Conservation (phyloP, 2,329 filamentous ascomycete genomes). For the Penicillium sp. region DNA sequence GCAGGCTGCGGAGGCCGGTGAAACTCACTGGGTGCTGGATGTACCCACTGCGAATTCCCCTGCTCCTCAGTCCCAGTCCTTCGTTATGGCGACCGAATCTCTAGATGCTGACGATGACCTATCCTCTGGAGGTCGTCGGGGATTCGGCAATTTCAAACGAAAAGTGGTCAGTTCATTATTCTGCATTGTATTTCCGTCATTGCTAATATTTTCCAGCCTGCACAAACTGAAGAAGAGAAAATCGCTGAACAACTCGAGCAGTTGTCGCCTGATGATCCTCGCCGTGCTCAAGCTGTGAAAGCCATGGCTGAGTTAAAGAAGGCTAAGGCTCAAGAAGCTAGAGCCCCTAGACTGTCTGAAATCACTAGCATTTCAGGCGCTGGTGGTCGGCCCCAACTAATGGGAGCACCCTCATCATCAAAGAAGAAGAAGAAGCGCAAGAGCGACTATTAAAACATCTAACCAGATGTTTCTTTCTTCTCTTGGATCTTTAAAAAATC, state of each 20-base stretch:
- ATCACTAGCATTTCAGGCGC: background rate
- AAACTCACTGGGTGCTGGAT: conserved; percentile 46
- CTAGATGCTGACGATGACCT: conserved; percentile 34
- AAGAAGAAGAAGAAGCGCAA: conserved; percentile 27
- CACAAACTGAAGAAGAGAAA: background rate
- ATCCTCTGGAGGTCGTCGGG: conserved; percentile 32
- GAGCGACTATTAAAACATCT: conserved; percentile 5
- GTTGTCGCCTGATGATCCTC: background rate
- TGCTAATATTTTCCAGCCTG: background rate
- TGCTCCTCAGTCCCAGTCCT: conserved; percentile 24
- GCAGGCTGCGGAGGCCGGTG: conserved; percentile 44
- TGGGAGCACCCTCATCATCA: background rate
- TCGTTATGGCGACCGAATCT: conserved; percentile 34
- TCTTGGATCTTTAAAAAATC: background rate
- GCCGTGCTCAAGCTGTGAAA: background rate
- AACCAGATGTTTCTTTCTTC: background rate
- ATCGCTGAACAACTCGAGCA: background rate
- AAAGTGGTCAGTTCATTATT: conserved; percentile 28
- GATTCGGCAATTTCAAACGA: conserved; percentile 42
- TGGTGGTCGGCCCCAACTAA: background rate
- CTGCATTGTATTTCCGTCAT: background rate
- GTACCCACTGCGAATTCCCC: conserved; percentile 19
- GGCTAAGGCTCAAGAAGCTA: background rate
- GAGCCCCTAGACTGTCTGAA: background rate
- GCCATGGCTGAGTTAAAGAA: background rate